Evolutionary conservation across 108 stramenopile species (phyloP), one percentile per base, ranked within the genome.

Genomic region (Chaetoceros tenuissimus): DNA sequence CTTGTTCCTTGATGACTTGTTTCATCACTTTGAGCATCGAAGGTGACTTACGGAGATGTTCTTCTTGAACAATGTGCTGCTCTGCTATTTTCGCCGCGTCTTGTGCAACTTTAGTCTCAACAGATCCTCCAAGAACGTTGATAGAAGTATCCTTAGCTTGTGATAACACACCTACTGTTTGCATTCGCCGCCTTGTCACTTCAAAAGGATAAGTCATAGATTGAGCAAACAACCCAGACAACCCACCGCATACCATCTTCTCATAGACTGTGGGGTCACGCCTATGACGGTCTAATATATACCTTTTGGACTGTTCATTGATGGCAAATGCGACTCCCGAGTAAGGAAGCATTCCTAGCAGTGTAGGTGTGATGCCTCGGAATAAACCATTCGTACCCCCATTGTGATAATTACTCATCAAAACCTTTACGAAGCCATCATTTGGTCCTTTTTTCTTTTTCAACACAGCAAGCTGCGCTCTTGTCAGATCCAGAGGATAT

Each of bases 321-420:
- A 94, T 80, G 10, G 89, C 74, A 69, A 96, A 98, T 16, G 95
- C 94, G 13, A 96, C 55, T 19, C 94, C 97, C 18, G 94, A 85
- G 62, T 98, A 98, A 10, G 97, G 97, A 28, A 98, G 60, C 53
- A 98, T 96, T 23, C 97, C 97, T 46, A 96, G 28, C 0, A 98
- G 25, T 0, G 96, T 97, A 24, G 96, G 95, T 19, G 82, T 78
- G 17, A 97, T 75, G 5, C 97, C 97, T 40, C 94, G 80, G 63
- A 84, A 92, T 22, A 92, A 63, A 25, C 91, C 90, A 28, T 22
- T 17, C 3, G 68, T 8, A 18, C 90, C 90, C 28, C 77, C 46
- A 47, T 65, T 48, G 23, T 31, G 30, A 55, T 79, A 82, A 51
- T 78, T 82, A 2, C 31, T 64, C 3, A 31, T 16, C 21, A 79